Conservation (phyloP, 768 basidiomycete species). For the Xerocomellus dryophilus region DNA sequence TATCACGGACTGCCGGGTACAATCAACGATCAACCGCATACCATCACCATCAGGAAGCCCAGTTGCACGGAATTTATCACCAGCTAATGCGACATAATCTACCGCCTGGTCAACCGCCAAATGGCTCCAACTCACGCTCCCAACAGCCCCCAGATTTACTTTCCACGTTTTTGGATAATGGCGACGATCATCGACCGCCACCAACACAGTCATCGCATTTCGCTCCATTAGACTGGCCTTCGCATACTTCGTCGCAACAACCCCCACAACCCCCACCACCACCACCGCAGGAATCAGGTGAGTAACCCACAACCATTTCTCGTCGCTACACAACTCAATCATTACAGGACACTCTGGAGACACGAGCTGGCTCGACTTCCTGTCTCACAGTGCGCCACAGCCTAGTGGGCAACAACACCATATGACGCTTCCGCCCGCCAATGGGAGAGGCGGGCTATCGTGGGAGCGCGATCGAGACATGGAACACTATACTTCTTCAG, state of each 20-base stretch:
- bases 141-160: constrained; percentile 29
- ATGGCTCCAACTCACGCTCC: constrained; percentile 16
- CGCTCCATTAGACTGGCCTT: constrained; percentile 33
- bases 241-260: constrained; percentile 28
- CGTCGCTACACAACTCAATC: background rate
- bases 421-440: constrained; percentile 27
- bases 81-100: constrained; percentile 30
- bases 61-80: constrained; percentile 32
- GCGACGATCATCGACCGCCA: constrained; percentile 27
- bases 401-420: constrained; percentile 26
- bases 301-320: background rate
- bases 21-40: constrained; percentile 25
- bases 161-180: constrained; percentile 30
- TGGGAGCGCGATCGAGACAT: constrained; percentile 32
- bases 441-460: constrained; percentile 27
- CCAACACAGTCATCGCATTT: constrained; percentile 26
- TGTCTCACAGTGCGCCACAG: constrained; percentile 29
- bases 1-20: constrained; percentile 26
- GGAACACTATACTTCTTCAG: constrained; percentile 31
- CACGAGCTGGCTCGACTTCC: constrained; percentile 34
- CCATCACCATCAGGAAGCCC: constrained; percentile 30
- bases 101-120: constrained; percentile 18
- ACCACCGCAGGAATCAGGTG: constrained; percentile 28
- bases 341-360: constrained; percentile 27
- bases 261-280: constrained; percentile 17